Evolutionary conservation across 805 yeast species (phyloP).

Genomic region (Ogataea salicorniae): DNA sequence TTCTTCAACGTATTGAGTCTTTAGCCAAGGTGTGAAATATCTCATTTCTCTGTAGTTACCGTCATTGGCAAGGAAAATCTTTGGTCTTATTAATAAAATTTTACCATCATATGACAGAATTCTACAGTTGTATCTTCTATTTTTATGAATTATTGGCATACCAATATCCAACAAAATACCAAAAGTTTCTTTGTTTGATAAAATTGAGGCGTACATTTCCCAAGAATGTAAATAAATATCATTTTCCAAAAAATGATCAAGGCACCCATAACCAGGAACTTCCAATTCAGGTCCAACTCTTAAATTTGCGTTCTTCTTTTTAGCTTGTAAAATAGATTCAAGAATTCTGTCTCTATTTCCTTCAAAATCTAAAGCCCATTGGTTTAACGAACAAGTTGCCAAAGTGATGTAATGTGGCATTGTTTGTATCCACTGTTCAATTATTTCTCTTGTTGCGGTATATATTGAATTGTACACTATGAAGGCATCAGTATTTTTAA

Average conservation of each 20-base stretch:
- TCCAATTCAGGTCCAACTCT: conserved; percentile 98
- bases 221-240: conserved; percentile 87
- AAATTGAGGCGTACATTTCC: conserved; percentile 85
- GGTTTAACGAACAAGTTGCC: conserved; percentile 93
- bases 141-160: conserved; percentile 86
- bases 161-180: conserved; percentile 88
- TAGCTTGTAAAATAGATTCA: conserved; percentile 74
- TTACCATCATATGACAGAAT: conserved; percentile 72
- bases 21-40: conserved; percentile 91
- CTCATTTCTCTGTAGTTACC: conserved; percentile 99
- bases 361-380: conserved; percentile 98
- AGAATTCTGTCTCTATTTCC: conserved; percentile 92
- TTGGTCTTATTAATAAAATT: conserved; percentile 85
- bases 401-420: conserved; percentile 89
- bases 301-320: conserved; percentile 64
- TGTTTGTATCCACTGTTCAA: background rate
- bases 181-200: conserved; percentile 59
- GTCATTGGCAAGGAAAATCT: conserved; percentile 89
- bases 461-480: background rate
- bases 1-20: conserved; percentile 69
- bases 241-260: conserved; percentile 89
- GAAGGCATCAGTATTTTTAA: background rate
- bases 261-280: conserved; percentile 88
- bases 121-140: conserved; percentile 88
- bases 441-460: background rate